Evolutionary conservation across 129 eudicot genomes (phyloP).

Genomic region (Tanacetum coccineum): DNA sequence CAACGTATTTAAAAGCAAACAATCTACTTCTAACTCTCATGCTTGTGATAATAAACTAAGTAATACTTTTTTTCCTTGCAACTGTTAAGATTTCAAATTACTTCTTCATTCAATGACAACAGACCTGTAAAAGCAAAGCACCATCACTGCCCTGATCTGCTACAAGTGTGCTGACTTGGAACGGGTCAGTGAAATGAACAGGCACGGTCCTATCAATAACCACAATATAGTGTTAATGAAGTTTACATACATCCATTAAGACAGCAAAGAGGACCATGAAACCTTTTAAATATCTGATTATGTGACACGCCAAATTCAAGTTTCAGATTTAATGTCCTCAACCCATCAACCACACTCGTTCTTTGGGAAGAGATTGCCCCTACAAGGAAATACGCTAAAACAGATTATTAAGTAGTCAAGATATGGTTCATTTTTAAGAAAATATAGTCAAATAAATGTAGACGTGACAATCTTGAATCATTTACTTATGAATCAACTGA

Average conservation of each 20-base stretch:
- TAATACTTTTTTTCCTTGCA: neutral
- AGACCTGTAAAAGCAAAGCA: conserved; percentile 83
- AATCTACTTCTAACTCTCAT: too few species aligned
- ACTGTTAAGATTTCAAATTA: neutral
- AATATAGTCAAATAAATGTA: neutral
- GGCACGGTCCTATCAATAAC: conserved; percentile 63
- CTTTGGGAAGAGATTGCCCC: conserved; percentile 50
- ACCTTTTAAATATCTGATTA: conserved; percentile 85
- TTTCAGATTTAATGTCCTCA: conserved; percentile 79
- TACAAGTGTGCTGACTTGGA: conserved; percentile 74
- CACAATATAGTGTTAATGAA: conserved; percentile 13
- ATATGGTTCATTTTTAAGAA: neutral
- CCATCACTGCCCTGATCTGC: conserved; percentile 83
- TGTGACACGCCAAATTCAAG: conserved; percentile 93
- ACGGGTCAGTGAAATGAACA: conserved; percentile 91
- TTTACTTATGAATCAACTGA: neutral
- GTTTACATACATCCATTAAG: conserved; percentile 15
- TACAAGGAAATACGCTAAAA: conserved; percentile 14
- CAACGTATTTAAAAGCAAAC: too few species aligned
- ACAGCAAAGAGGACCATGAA: conserved; percentile 2
- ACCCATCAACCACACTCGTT: conserved; percentile 64
- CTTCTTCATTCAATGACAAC: neutral
- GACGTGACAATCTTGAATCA: neutral
- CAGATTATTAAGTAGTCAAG: conserved; percentile 6
- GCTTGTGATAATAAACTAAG: neutral